phyloP scores from a whole-genome alignment of 2,329 filamentous ascomycete genomes.

The Diaporthe citriasiana region DNA sequence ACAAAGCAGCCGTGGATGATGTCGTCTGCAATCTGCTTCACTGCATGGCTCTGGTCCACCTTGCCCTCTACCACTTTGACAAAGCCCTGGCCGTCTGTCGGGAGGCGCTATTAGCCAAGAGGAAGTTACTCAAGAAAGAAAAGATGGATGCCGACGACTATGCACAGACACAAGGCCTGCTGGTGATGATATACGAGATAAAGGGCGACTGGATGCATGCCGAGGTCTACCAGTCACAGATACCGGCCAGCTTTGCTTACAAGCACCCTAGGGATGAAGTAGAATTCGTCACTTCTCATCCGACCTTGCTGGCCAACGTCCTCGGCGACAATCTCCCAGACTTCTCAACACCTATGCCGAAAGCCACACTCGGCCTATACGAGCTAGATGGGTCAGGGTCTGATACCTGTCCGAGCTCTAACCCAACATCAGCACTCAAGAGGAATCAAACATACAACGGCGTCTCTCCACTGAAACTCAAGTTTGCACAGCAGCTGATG shows the following conservation, averaged over 20 bases:
- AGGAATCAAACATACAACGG: not conserved
- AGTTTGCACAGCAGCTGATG: conserved; percentile 2
- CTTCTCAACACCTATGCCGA: not conserved
- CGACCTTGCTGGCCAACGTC: not conserved
- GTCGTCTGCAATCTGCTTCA: conserved; percentile 47
- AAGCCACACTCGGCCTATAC: not conserved
- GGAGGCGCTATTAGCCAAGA: conserved; percentile 46
- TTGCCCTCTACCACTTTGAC: conserved; percentile 45
- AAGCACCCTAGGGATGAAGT: conserved; percentile 27
- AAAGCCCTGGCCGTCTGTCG: conserved; percentile 46
- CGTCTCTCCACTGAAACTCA: not conserved
- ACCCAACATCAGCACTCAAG: not conserved
- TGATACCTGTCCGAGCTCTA: too few species aligned
- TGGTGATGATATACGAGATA: conserved; percentile 47
- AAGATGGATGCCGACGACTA: conserved; percentile 41
- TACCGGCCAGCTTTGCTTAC: conserved; percentile 35
- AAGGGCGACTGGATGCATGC: conserved; percentile 46
- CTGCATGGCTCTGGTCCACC: conserved; percentile 45
- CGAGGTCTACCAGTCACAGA: conserved; percentile 45
- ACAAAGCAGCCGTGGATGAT: conserved; percentile 38
- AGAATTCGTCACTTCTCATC: conserved; percentile 19
- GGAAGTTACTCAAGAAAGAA: conserved; percentile 43
- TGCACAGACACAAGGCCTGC: conserved; percentile 45
- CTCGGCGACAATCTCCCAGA: conserved; percentile 10
- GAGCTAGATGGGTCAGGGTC: not conserved